Percentiles rank a stretch among this genome's conserved stretches.
Conservation (phyloP, 2,329 filamentous ascomycete species). For the Plenodomus lindquistii region DNA sequence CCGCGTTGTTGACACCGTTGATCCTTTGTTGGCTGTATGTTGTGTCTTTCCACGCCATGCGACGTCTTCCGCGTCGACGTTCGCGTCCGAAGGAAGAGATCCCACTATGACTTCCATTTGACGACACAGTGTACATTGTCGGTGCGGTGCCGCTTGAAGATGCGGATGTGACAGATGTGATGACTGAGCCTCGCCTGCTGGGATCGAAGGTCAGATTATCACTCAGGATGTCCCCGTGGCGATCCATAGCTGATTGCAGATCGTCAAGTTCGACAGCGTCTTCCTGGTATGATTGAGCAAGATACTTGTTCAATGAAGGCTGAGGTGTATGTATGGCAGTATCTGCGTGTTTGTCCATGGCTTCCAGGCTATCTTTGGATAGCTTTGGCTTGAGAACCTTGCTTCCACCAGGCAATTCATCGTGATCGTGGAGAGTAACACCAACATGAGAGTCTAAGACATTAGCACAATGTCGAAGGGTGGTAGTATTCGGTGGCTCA, state of each 20-base stretch:
- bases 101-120: conserved; percentile 36
- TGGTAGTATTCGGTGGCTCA: conserved; percentile 5
- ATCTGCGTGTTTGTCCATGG: conserved; percentile 28
- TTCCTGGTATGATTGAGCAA: conserved; percentile 41
- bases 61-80: conserved; percentile 37
- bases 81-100: conserved; percentile 42
- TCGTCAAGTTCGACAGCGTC: conserved; percentile 32
- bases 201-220: conserved; percentile 27
- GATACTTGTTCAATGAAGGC: conserved; percentile 38
- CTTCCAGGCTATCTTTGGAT: conserved; percentile 37
- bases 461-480: conserved; percentile 4
- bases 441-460: conserved; percentile 5
- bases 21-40: conserved; percentile 32
- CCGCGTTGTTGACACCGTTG: conserved; percentile 36
- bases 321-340: conserved; percentile 26
- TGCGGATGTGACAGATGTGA: conserved; percentile 35
- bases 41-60: conserved; percentile 41
- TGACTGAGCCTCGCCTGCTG: conserved; percentile 30
- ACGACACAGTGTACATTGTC: conserved; percentile 38
- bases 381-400: conserved; percentile 26
- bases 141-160: conserved; percentile 39
- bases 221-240: conserved; percentile 19
- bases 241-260: conserved; percentile 38
- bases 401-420: conserved; percentile 6
- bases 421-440: neutral